A percentile compares a stretch with the other conserved stretches of the same genome.
These are phyloP conservation scores for Aciculoconidium aculeatum DNA, from an alignment of 805 yeast species.

Conservation along the genomic window DNA sequence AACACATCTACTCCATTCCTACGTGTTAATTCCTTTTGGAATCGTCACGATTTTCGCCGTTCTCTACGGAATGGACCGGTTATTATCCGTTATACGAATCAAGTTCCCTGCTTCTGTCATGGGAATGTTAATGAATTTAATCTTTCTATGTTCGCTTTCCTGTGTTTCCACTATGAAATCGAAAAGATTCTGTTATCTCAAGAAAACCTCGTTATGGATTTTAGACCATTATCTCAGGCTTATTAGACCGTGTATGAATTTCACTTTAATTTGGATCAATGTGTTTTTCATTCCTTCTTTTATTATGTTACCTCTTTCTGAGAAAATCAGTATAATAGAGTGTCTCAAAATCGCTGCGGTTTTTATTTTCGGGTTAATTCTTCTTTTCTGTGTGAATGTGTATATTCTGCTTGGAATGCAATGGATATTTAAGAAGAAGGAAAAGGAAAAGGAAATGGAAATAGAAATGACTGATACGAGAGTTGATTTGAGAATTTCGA, in stretches of 20 bases:
- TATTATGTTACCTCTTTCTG: slow-evolving; percentile 61
- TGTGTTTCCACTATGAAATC: slow-evolving; percentile 9
- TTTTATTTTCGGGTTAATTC: slow-evolving; percentile 58
- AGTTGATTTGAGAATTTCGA: slow-evolving; percentile 8
- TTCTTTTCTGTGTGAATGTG: slow-evolving; percentile 40
- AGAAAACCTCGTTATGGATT: slow-evolving; percentile 13
- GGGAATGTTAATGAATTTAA: slow-evolving; percentile 57
- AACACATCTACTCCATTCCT: slow-evolving; percentile 35
- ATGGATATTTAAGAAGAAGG: no score
- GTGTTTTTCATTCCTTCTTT: slow-evolving; percentile 75
- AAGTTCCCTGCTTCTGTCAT: slow-evolving; percentile 67
- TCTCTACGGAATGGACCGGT: slow-evolving; percentile 49
- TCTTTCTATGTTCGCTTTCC: slow-evolving; percentile 37
- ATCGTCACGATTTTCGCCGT: slow-evolving; percentile 37
- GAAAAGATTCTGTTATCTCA: slow-evolving; percentile 3
- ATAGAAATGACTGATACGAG: slow-evolving; percentile 15
- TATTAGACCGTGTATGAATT: slow-evolving; percentile 61
- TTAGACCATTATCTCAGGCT: slow-evolving; percentile 27
- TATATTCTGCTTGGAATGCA: slow-evolving; percentile 30
- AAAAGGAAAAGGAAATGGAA: no score
- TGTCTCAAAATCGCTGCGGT: slow-evolving; percentile 72
- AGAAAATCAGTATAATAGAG: slow-evolving; percentile 59
- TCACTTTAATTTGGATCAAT: slow-evolving; percentile 71
- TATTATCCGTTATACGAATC: slow-evolving; percentile 41
- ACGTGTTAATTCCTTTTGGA: slow-evolving; percentile 45